Conservation (phyloP, 139 green algal species). For the Micromonas pusilla region DNA sequence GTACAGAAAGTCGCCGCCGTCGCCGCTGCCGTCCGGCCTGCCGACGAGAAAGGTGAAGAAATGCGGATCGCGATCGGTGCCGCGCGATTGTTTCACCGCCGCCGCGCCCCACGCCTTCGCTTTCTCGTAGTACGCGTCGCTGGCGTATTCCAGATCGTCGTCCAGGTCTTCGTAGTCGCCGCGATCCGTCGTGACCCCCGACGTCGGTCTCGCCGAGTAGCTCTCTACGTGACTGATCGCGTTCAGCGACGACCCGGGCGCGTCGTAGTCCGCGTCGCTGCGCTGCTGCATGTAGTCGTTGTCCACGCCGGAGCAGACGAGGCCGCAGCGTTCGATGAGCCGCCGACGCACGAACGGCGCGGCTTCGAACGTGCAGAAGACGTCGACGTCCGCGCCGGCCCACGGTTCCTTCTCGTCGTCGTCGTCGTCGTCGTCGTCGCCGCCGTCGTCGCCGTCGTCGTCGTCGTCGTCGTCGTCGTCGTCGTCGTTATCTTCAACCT, state of each 20-base stretch:
- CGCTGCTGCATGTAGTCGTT: background rate
- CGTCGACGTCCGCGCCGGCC: background rate
- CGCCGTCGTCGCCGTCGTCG: background rate
- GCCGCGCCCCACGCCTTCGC: background rate
- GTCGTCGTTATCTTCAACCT: background rate
- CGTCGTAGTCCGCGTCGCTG: background rate
- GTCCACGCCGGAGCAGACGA: constrained; percentile 16
- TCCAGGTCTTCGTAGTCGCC: background rate
- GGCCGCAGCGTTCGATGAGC: background rate
- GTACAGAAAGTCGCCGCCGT: background rate
- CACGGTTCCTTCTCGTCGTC: background rate
- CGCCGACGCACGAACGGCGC: background rate
- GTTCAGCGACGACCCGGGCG: background rate
- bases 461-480: background rate
- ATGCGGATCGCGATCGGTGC: too few species aligned
- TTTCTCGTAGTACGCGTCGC: background rate
- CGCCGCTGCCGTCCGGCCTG: background rate
- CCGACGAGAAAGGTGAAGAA: background rate
- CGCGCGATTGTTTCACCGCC: background rate
- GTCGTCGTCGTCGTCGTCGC: background rate
- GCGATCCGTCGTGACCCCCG: background rate
- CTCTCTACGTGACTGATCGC: constrained; percentile 3
- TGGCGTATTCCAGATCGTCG: background rate
- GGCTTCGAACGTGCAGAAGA: constrained; percentile 9
- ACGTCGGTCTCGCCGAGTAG: background rate